These are phyloP conservation scores for Hirschfeldia incana DNA, from an alignment of 345 rosid species.

Conservation along the genomic window DNA sequence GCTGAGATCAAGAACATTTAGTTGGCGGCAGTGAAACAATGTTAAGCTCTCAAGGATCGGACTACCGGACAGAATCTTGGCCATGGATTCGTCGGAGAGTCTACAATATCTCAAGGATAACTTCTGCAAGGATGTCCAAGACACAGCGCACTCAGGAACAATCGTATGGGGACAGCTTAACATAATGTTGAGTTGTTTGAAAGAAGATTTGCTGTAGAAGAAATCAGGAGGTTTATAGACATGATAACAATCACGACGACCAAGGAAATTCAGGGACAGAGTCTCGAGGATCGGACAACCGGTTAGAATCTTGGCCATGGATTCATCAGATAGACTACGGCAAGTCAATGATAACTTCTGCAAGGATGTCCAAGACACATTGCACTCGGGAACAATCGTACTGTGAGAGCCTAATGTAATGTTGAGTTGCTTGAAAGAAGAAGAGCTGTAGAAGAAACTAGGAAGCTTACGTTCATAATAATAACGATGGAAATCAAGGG, in stretches of 20 bases:
- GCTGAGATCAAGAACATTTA: constrained; percentile 12
- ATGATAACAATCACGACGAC: not conserved
- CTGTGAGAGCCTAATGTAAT: too few relatives aligned
- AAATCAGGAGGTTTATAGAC: not conserved
- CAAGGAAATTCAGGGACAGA: not conserved
- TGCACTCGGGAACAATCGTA: not conserved
- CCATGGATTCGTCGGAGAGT: not conserved
- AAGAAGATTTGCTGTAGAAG: not conserved
- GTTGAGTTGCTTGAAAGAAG: not conserved
- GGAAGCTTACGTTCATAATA: not conserved
- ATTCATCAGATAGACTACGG: not conserved
- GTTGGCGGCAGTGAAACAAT: not conserved
- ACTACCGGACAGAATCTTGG: constrained; percentile 11
- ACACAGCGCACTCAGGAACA: not conserved
- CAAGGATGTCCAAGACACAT: not conserved
- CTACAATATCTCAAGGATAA: not conserved
- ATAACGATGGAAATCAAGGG: not conserved
- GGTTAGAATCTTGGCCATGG: not conserved
- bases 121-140: not conserved
- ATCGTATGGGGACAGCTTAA: not conserved
- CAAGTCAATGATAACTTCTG: not conserved
- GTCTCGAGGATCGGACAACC: not conserved
- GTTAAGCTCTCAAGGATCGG: not conserved
- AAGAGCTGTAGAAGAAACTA: not conserved
- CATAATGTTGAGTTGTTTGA: not conserved